These are phyloP conservation scores for Steccherinum ochraceum DNA, from an alignment of 768 basidiomycete species.

Conservation along the genomic window DNA sequence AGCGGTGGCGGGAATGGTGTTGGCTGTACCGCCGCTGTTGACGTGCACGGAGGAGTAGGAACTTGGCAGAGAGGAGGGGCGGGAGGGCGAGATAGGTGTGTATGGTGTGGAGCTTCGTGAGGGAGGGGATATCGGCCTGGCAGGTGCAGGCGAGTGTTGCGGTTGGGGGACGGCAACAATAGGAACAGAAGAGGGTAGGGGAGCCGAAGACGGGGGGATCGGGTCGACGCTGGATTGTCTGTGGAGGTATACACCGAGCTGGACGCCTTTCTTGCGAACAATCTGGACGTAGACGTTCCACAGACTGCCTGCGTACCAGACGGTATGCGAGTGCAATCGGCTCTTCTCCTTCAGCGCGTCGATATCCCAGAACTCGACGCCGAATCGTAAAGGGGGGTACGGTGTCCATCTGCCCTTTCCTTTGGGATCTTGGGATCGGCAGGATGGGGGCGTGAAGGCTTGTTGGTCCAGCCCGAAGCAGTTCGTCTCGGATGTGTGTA, in stretches of 20 bases:
- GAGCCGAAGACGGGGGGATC: conserved; percentile 66
- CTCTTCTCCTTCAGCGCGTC: conserved; percentile 79
- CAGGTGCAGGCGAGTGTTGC: background rate
- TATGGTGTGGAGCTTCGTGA: conserved; percentile 6
- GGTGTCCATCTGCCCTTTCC: conserved; percentile 53
- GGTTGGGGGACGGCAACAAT: conserved; percentile 1
- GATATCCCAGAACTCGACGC: conserved; percentile 88
- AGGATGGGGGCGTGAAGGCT: conserved; percentile 34
- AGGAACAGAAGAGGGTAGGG: conserved; percentile 16
- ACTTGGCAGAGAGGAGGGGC: conserved; percentile 4
- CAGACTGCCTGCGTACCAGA: conserved; percentile 86
- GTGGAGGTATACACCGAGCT: conserved; percentile 86
- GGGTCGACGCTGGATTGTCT: conserved; percentile 78
- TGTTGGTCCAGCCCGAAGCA: conserved; percentile 60
- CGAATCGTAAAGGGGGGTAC: conserved; percentile 79
- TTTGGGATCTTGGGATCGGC: conserved; percentile 35
- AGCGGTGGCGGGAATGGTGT: conserved; percentile 35
- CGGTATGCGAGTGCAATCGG: conserved; percentile 74
- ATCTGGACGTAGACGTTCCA: conserved; percentile 90
- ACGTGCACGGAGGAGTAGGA: conserved; percentile 3
- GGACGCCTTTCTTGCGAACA: conserved; percentile 72
- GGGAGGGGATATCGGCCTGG: background rate
- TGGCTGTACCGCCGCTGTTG: conserved; percentile 2
- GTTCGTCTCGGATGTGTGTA: conserved; percentile 37
- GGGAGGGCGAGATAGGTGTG: conserved; percentile 10